Base-by-base conservation (phyloP, 345 rosid species). In the Syzygium oleosum region DNA sequence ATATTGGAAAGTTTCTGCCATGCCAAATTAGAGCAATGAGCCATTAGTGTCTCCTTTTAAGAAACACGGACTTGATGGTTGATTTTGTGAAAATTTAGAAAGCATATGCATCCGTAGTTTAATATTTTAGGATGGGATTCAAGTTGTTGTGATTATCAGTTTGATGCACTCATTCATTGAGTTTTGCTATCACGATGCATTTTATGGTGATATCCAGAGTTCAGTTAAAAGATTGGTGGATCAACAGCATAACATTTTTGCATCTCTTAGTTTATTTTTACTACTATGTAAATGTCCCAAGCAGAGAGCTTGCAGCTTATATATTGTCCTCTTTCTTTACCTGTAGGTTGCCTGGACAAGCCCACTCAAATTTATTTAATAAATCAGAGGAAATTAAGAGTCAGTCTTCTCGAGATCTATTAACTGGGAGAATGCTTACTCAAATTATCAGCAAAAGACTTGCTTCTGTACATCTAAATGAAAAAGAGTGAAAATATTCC, bases 341-440 rank as follows among this genome's bases (percentile, higher is more conserved):
- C 68, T 88, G 88, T 83, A 93, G 90, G 84, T 93, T 92, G 87
- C 63, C 92, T 27, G 94, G 92, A 90, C 85, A 63, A 51, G 80
- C 88, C 83, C 54, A 84, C 49, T 92, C 95, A 52, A 91, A 90
- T 51, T 56, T 85, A 87, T 93, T 91, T 59, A 91, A 79, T 86
- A 92, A 89, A 61, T 68, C 92, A 49, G 92, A 90, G 55, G 87
- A 88, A 88, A 55, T 87, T 61, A 90, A 84, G 87, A 87, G 90
- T 88, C 86, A 91, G 41, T 86, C 86, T 85, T 56, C 87, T 86
- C 87, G 87, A 34, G 90, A 91, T 84, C 85, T 93, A 86, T 51
- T 88, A 86, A 46, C 38, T 86, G 89, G 56, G 80, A 85, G 55
- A 87, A 88, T 90, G 85, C 87, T 86, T 87, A 91, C 84, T 51